Percentiles rank a stretch among this genome's conserved stretches.
Conservation (phyloP, 495 filamentous ascomycete genomes). For the Tuber borchii region DNA sequence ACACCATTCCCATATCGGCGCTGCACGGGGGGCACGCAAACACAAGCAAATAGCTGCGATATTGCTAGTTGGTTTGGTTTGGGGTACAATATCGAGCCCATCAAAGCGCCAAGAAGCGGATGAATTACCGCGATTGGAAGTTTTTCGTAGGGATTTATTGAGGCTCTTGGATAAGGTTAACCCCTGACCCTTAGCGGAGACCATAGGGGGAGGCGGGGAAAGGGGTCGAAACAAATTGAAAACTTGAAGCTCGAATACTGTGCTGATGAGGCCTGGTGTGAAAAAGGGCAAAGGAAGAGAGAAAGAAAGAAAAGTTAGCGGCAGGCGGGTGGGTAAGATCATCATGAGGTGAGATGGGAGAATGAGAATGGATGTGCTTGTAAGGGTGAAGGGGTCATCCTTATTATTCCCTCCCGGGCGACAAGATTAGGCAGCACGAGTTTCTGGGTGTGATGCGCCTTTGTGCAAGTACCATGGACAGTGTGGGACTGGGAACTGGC, state of each 20-base stretch:
- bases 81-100: background rate
- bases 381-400: background rate
- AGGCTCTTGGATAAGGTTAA: slow-evolving; percentile 4
- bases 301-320: background rate
- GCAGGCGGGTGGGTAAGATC: background rate
- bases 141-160: background rate
- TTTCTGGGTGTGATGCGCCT: background rate
- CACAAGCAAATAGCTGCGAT: background rate
- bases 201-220: background rate
- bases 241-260: background rate
- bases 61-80: background rate
- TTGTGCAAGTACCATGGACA: background rate
- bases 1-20: background rate
- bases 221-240: background rate
- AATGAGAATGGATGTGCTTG: background rate
- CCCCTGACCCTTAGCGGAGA: slow-evolving; percentile 2
- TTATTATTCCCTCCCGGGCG: background rate
- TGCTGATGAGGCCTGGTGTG: background rate
- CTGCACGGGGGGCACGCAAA: background rate
- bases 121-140: background rate
- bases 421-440: background rate
- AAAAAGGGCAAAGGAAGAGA: background rate
- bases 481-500: background rate
- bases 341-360: background rate
- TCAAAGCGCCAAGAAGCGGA: background rate